These are phyloP conservation scores for Hevea brasiliensis DNA, from an alignment of 345 rosid species.

Conservation along the genomic window DNA sequence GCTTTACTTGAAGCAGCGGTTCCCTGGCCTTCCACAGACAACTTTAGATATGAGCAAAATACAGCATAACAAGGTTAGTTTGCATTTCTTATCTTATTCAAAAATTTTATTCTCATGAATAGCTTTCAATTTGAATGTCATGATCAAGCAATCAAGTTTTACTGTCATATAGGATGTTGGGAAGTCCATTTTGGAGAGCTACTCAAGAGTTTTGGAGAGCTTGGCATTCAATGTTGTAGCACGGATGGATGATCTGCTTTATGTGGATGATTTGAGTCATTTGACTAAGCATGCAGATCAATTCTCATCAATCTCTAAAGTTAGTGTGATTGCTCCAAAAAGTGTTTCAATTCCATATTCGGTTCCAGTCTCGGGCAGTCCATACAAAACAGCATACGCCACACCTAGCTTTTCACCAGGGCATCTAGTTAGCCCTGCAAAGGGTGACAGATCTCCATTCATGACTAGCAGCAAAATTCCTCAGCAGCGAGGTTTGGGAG, in stretches of 20 bases:
- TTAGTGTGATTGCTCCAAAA: slow-evolving; percentile 48
- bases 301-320: slow-evolving; percentile 45
- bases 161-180: slow-evolving; percentile 62
- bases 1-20: not conserved
- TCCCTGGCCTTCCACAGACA: too few species aligned
- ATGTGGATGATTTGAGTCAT: slow-evolving; percentile 87
- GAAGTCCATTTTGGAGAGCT: slow-evolving; percentile 92
- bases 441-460: too few species aligned
- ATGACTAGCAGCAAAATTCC: too few species aligned
- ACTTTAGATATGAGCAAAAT: too few species aligned
- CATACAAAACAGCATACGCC: slow-evolving; percentile 53
- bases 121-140: not conserved
- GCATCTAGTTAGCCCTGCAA: too few species aligned
- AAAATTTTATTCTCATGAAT: not conserved
- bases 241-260: slow-evolving; percentile 83
- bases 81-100: not conserved
- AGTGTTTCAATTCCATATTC: slow-evolving; percentile 53
- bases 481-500: too few species aligned
- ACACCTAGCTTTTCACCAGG: slow-evolving; percentile 40
- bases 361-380: slow-evolving; percentile 64
- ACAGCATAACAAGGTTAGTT: slow-evolving; percentile 72
- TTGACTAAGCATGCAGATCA: slow-evolving; percentile 76
- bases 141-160: not conserved
- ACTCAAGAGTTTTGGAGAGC: slow-evolving; percentile 91
- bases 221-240: slow-evolving; percentile 90